A percentile compares a stretch with the other conserved stretches of the same genome.
These are phyloP conservation scores for Vararia minispora DNA, from an alignment of 768 basidiomycete genomes.

Conservation along the genomic window DNA sequence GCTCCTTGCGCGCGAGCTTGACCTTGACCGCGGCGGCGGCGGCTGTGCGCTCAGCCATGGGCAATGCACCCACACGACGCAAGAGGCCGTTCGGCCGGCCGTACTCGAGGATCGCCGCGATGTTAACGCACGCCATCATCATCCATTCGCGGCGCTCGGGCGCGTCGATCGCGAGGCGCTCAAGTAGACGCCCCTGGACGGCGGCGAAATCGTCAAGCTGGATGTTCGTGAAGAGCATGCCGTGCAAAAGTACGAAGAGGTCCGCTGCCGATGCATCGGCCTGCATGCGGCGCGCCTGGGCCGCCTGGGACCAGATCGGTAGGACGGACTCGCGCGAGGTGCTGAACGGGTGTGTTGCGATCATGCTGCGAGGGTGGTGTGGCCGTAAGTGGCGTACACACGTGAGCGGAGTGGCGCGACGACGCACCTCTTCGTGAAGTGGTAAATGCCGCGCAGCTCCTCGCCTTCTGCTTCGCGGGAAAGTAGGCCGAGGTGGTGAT, in stretches of 20 bases:
- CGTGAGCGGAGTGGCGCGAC: constrained; percentile 1
- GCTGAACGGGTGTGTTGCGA: constrained; percentile 78
- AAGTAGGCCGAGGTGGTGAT: constrained; percentile 87
- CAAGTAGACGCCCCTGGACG: constrained; percentile 75
- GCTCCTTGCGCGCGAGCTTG: constrained; percentile 24
- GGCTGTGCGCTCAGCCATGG: constrained; percentile 26
- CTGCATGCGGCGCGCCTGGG: constrained; percentile 60
- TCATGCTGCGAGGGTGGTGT: no score
- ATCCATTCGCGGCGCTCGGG: constrained; percentile 86
- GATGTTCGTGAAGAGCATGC: constrained; percentile 95
- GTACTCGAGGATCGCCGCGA: constrained; percentile 78
- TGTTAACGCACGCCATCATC: constrained; percentile 88
- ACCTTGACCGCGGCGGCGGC: constrained; percentile 28
- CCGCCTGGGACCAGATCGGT: constrained; percentile 71
- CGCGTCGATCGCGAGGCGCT: constrained; percentile 74
- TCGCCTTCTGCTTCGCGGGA: constrained; percentile 76
- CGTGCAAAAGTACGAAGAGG: constrained; percentile 86
- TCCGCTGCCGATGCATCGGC: constrained; percentile 69
- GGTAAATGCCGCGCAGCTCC: constrained; percentile 80
- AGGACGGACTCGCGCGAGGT: constrained; percentile 86
- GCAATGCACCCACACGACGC: constrained; percentile 38
- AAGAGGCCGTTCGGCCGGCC: constrained; percentile 66
- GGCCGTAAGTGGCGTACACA: not conserved
- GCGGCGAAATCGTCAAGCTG: constrained; percentile 85
- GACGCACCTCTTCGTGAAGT: constrained; percentile 86